A percentile compares a stretch with the other conserved stretches of the same genome.
phyloP scores from a whole-genome alignment of 176 grass and related monocot species.

The Bromus sterilis region DNA sequence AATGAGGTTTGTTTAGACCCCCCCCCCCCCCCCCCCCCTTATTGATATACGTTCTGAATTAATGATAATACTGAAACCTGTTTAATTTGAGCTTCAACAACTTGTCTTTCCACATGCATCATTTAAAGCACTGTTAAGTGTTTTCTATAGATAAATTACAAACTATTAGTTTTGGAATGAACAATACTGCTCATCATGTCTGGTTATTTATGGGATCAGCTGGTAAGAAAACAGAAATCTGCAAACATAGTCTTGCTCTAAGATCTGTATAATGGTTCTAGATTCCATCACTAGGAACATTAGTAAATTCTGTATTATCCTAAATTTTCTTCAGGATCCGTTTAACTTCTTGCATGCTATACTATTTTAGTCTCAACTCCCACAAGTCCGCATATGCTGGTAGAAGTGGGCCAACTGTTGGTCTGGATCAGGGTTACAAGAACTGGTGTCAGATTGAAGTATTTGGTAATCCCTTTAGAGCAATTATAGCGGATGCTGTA shows the following conservation, averaged over 20 bases:
- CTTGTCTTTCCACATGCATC: background rate
- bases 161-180: background rate
- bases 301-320: background rate
- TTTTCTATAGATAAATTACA: slow-evolving; percentile 12
- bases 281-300: background rate
- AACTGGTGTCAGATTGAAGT: background rate
- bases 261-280: background rate
- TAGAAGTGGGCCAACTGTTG: background rate
- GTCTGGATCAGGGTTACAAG: background rate
- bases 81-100: background rate
- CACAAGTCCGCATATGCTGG: background rate
- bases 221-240: background rate
- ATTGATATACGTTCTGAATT: background rate
- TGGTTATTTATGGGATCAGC: background rate
- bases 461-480: background rate
- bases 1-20: slow-evolving; percentile 51
- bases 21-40: background rate
- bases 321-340: background rate
- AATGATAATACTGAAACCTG: background rate
- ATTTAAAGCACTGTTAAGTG: background rate
- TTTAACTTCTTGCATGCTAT: background rate
- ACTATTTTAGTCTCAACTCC: background rate
- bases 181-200: background rate
- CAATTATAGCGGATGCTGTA: no score
- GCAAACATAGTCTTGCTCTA: background rate